Conservation (phyloP, 371 early-diverging fungal genomes). For the Mortierella sp. region DNA sequence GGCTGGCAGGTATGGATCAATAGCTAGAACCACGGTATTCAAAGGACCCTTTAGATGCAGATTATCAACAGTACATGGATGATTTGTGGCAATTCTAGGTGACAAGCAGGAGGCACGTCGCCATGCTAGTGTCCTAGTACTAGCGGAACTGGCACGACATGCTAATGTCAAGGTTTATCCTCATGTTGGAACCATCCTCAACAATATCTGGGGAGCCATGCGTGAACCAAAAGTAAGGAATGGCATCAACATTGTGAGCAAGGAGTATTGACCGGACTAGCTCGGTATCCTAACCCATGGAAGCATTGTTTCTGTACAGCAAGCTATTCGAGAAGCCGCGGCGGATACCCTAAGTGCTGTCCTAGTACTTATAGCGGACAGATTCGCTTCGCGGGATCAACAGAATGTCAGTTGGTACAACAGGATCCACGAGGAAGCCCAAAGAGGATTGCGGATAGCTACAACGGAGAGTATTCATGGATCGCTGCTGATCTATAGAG, state of each 20-base stretch:
- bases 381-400: conserved; percentile 76
- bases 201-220: conserved; percentile 87
- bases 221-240: conserved; percentile 77
- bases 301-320: conserved; percentile 18
- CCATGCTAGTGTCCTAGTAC: conserved; percentile 87
- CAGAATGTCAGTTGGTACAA: conserved; percentile 77
- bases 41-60: neutral
- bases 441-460: conserved; percentile 76
- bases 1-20: conserved; percentile 75
- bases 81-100: conserved; percentile 35
- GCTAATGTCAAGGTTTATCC: conserved; percentile 89
- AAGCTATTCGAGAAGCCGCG: conserved; percentile 81
- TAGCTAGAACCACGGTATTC: neutral
- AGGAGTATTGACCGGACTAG: neutral
- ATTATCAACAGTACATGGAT: neutral
- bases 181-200: conserved; percentile 87
- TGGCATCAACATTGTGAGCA: no score
- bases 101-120: conserved; percentile 81
- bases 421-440: conserved; percentile 85
- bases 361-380: conserved; percentile 81
- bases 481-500: conserved; percentile 83
- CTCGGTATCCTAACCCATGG: no score
- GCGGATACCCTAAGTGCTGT: conserved; percentile 89
- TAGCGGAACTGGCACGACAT: conserved; percentile 84
- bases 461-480: conserved; percentile 89